Conservation (phyloP, 805 yeast genomes). For the Zygosaccharomyces bisporus region DNA sequence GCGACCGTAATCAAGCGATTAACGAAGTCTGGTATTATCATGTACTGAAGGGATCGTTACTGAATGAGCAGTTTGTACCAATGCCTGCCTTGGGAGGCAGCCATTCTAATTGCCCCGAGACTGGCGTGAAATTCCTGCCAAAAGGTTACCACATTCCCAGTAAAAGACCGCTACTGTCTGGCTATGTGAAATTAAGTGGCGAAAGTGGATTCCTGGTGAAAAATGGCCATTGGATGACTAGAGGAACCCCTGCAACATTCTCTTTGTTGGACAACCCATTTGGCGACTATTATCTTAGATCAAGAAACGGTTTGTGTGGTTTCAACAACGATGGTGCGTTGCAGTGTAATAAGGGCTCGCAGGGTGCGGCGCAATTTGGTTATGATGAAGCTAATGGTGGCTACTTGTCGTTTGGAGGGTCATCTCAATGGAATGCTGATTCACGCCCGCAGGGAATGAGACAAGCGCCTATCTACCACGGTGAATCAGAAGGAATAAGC, state of each 20-base stretch:
- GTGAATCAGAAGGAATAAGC: slow-evolving; percentile 31
- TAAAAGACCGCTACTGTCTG: slow-evolving; percentile 27
- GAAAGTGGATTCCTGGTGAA: slow-evolving; percentile 59
- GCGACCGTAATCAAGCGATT: slow-evolving; percentile 48
- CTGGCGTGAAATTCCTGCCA: slow-evolving; percentile 70
- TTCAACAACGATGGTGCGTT: slow-evolving; percentile 34
- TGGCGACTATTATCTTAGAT: slow-evolving; percentile 68
- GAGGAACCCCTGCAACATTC: slow-evolving; percentile 84
- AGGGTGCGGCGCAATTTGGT: slow-evolving; percentile 54
- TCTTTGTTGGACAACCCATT: slow-evolving; percentile 52
- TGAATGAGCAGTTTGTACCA: slow-evolving; percentile 59
- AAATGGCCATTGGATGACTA: slow-evolving; percentile 77
- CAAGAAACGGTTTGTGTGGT: slow-evolving; percentile 75
- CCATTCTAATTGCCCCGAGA: slow-evolving; percentile 60
- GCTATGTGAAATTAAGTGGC: slow-evolving; percentile 34
- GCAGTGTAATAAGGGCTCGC: slow-evolving; percentile 34
- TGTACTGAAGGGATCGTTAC: slow-evolving; percentile 66
- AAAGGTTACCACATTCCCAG: slow-evolving; percentile 44
- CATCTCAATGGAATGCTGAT: slow-evolving; percentile 55
- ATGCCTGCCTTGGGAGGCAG: slow-evolving; percentile 50
- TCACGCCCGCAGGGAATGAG: slow-evolving; percentile 41
- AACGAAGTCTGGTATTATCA: slow-evolving; percentile 72
- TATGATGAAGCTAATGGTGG: slow-evolving; percentile 43
- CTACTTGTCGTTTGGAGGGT: slow-evolving; percentile 58
- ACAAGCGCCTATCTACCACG: slow-evolving; percentile 45